Evolutionary conservation across 257 asterid species (phyloP), one percentile per base, ranked within the genome.

Genomic region (Craterostigma plantagineum): DNA sequence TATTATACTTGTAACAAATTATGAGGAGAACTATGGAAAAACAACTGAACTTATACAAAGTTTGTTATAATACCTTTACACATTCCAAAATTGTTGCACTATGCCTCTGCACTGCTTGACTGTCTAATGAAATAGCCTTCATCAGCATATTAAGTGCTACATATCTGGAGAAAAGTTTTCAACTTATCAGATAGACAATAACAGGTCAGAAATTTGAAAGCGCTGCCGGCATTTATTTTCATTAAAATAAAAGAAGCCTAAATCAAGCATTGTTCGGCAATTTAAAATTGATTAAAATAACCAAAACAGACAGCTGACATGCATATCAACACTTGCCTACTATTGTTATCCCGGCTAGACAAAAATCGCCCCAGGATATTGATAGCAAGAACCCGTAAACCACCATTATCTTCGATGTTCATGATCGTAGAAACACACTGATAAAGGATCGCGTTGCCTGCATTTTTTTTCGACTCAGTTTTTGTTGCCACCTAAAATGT

Each of bases 41-140:
- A n/a, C n/a, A n/a, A n/a, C n/a, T n/a, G n/a, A n/a, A n/a, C n/a
- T n/a, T 55, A 15, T 41, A 27, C 43, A 23, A 46, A 7, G 18
- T 18, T 15, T 18, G 14, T 14, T n/a, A n/a, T n/a, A 27, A 43
- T 75, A 90, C 99, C 96, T 83, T 90, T 30, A 90, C 96, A 58
- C 99, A 83, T 69, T 83, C 96, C 70, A 90, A 59, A 64, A 90
- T 84, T 38, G 99, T 90, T 47, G 81, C 79, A 48, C 96, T 81
- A 68, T 90, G 99, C 70, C 99, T 75, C 71, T 90, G 99, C 49
- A 90, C 99, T 18, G 99, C 99, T 71, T 83, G 96, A 67, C 82
- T 61, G 63, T 90, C 99, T 50, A 83, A 81, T 45, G 94, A 38
- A 56, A 90, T 52, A 62, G 96, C 99, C 73, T 52, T 75, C 96